These are phyloP conservation scores for Ceratopteris richardii DNA, from an alignment of 75 land plant species.

Conservation along the genomic window DNA sequence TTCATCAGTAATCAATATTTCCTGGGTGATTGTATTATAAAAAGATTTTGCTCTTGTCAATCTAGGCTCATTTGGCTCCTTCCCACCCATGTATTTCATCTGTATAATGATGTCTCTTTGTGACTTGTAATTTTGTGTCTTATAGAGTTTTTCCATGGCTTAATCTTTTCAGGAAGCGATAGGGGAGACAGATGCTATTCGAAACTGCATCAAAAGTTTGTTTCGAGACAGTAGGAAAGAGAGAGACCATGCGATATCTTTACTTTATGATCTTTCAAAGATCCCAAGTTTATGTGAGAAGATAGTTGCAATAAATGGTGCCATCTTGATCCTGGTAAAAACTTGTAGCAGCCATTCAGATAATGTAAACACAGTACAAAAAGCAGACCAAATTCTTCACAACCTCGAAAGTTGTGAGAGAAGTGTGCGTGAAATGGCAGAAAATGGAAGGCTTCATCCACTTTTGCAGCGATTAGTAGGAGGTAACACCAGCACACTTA, in stretches of 20 bases:
- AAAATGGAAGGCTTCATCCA: conserved; percentile 86
- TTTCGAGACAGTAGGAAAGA: conserved; percentile 57
- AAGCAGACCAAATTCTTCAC: conserved; percentile 69
- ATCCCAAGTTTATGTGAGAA: conserved; percentile 61
- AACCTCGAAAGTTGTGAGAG: conserved; percentile 75
- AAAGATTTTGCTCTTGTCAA: too few species aligned
- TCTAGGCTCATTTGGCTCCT: too few species aligned
- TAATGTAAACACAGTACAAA: conserved; percentile 49
- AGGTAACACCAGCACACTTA: too few species aligned
- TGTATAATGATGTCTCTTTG: too few species aligned
- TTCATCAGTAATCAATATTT: too few species aligned
- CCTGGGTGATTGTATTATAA: too few species aligned
- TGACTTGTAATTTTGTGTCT: too few species aligned
- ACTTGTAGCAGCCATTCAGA: conserved; percentile 82
- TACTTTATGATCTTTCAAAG: conserved; percentile 74
- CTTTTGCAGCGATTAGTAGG: conserved; percentile 66
- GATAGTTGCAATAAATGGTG: conserved; percentile 73
- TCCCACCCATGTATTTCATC: too few species aligned
- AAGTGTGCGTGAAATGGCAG: conserved; percentile 92
- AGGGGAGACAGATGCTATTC: conserved; percentile 54
- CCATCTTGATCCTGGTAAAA: conserved; percentile 74
- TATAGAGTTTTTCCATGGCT: too few species aligned
- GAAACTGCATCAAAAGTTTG: conserved; percentile 62
- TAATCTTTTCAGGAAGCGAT: conserved; percentile 70
- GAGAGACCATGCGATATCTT: conserved; percentile 61